These are phyloP conservation scores for Talaromyces atroroseus DNA, from an alignment of 2,329 filamentous ascomycete genomes.

Conservation along the genomic window DNA sequence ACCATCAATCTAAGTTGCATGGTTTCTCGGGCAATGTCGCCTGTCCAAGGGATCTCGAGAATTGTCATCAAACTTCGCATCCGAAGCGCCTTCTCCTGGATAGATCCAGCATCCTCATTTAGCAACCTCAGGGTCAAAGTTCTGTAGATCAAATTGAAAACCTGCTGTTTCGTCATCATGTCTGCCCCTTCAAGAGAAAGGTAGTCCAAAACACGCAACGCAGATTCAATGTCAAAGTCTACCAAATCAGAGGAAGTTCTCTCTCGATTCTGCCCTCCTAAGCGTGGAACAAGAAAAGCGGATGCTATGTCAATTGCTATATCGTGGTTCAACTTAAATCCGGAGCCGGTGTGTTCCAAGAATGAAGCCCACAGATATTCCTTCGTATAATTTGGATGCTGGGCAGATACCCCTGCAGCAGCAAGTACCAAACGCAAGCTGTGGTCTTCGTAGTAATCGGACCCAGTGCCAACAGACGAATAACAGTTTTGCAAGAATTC, in stretches of 20 bases:
- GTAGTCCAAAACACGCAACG: constrained; percentile 37
- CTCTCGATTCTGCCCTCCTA: constrained; percentile 6
- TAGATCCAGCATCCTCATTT: neutral
- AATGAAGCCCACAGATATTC: constrained; percentile 29
- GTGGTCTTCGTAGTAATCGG: constrained; percentile 24
- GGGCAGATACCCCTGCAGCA: constrained; percentile 32
- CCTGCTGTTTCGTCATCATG: constrained; percentile 39
- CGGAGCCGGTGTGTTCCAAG: constrained; percentile 29
- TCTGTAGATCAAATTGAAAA: constrained; percentile 44
- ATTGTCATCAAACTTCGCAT: constrained; percentile 26
- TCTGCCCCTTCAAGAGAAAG: constrained; percentile 36
- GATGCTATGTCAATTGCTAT: constrained; percentile 33
- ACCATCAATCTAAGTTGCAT: constrained; percentile 34
- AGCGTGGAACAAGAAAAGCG: constrained; percentile 28
- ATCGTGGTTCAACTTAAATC: constrained; percentile 29
- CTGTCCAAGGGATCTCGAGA: neutral
- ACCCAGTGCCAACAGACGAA: constrained; percentile 23
- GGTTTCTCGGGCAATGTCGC: neutral
- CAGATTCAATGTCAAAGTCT: constrained; percentile 29
- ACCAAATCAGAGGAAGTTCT: constrained; percentile 14
- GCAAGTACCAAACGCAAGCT: constrained; percentile 32
- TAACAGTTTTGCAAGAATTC: constrained; percentile 41
- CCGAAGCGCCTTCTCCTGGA: constrained; percentile 11
- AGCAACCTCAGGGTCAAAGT: constrained; percentile 26
- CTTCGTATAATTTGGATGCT: constrained; percentile 37